Evolutionary conservation across 768 basidiomycete species (phyloP), one percentile per base, ranked within the genome.

Genomic region (Agrocybe praecox): DNA sequence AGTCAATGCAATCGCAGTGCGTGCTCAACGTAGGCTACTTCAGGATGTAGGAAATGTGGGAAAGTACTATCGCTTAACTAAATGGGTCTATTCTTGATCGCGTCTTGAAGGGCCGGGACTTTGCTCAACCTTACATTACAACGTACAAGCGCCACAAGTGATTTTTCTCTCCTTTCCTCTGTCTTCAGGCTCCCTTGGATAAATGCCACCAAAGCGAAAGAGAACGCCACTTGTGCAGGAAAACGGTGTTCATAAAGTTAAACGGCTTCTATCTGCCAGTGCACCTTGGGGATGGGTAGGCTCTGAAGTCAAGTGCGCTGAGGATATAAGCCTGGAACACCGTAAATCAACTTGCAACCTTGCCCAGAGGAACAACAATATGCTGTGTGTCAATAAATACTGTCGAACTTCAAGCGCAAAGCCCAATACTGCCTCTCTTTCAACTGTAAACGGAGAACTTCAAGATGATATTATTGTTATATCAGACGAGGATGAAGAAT

Each of bases 271-370:
- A 78, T 52, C 76, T 47, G 34, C 55, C 42, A 69, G 76, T 53
- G 77, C 81, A 29, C 72, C 81, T n/a, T 94, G 93, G 93, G 80
- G 80, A 49, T 96, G 93, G 93, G 88, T 92, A 49, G 86, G 82
- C 49, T 80, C 86, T 44, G 85, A 88, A 63, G 87, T 85, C 49
- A 71, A 71, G 17, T 72, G 79, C 51, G 65, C 76, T 55, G 80
- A 81, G 2, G 72, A 82, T n/a, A 90, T 96, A 60, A 82, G 87
- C 17, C 65, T 74, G 34, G 85, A 88, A 53, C 90, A 94, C 66
- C 76, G 80, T 46, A 72, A 87, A 43, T 75, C 81, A 55, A 82
- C 90, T 1, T 94, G 88, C 59, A 89, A 90, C 11, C 74, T 94
- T 47, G 82, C 85, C 0, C 61, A 64, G 50, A 76, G 73, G 51